These are phyloP conservation scores for Ceriops decandra DNA, from an alignment of 345 rosid species.

Conservation along the genomic window DNA sequence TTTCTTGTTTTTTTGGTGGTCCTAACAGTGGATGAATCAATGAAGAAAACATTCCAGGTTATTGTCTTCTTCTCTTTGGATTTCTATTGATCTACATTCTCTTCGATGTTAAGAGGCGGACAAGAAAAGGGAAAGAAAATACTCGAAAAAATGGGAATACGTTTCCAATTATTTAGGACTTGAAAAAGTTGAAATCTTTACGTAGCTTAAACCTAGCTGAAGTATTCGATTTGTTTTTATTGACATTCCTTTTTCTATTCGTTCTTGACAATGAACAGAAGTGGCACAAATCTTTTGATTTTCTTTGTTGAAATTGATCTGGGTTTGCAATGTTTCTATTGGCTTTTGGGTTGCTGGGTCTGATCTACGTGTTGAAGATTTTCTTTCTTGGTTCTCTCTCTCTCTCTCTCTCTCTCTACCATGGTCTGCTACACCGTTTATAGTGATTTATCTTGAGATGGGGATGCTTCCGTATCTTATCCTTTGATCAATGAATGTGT, in stretches of 20 bases:
- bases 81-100: slow-evolving; percentile 26
- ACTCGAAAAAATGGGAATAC: background rate
- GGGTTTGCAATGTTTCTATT: slow-evolving; percentile 7
- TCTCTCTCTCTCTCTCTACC: no score
- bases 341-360: slow-evolving; percentile 10
- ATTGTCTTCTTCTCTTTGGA: slow-evolving; percentile 17
- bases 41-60: slow-evolving; percentile 69
- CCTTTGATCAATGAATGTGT: background rate
- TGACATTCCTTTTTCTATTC: background rate
- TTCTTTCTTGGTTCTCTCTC: background rate
- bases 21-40: slow-evolving; percentile 60
- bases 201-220: background rate
- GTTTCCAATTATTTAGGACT: background rate
- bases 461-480: background rate
- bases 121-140: background rate
- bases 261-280: background rate
- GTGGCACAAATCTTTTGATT: background rate
- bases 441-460: background rate
- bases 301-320: slow-evolving; percentile 14
- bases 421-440: background rate
- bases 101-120: background rate
- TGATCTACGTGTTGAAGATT: slow-evolving; percentile 15
- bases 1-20: slow-evolving; percentile 11
- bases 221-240: background rate
- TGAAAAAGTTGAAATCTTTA: background rate